These are phyloP conservation scores for Thalassiosira exigua DNA, from an alignment of 352 stramenopile genomes.

Conservation along the genomic window DNA sequence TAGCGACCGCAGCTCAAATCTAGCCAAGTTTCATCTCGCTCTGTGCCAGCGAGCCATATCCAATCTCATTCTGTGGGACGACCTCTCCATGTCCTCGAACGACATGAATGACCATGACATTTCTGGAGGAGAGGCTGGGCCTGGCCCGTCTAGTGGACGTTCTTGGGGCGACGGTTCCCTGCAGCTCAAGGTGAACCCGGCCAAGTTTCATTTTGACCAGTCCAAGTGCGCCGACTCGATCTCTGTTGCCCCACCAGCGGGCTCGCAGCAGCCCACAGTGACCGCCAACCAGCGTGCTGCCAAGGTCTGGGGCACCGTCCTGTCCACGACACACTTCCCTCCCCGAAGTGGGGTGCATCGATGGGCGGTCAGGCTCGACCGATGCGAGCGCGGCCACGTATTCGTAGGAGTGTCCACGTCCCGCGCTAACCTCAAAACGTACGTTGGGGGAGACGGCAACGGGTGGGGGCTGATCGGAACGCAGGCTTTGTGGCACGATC, in stretches of 20 bases:
- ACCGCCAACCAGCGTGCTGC: constrained; percentile 78
- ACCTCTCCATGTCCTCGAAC: constrained; percentile 56
- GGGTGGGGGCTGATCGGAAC: constrained; percentile 99
- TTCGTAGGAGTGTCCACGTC: constrained; percentile 96
- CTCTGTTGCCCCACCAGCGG: constrained; percentile 60
- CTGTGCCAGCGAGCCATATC: constrained; percentile 45
- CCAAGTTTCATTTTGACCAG: constrained; percentile 77
- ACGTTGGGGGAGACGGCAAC: constrained; percentile 95
- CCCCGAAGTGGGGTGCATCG: constrained; percentile 82
- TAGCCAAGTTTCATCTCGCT: constrained; percentile 55
- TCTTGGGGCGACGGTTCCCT: constrained; percentile 47
- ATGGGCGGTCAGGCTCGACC: constrained; percentile 89
- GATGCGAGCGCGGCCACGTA: constrained; percentile 94
- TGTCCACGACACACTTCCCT: constrained; percentile 70
- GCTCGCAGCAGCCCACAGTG: constrained; percentile 22
- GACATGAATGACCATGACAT: constrained; percentile 62
- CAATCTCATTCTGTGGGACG: constrained; percentile 55
- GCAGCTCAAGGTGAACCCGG: constrained; percentile 56
- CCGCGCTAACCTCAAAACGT: constrained; percentile 92
- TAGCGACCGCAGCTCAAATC: constrained; percentile 27
- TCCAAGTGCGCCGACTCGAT: constrained; percentile 85
- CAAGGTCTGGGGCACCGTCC: constrained; percentile 83
- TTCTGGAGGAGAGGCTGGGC: constrained; percentile 38
- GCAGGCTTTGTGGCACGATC: constrained; percentile 98
- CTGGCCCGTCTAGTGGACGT: constrained; percentile 13